These are phyloP conservation scores for Phylloporus scabripes DNA, from an alignment of 768 basidiomycete genomes.

Conservation along the genomic window DNA sequence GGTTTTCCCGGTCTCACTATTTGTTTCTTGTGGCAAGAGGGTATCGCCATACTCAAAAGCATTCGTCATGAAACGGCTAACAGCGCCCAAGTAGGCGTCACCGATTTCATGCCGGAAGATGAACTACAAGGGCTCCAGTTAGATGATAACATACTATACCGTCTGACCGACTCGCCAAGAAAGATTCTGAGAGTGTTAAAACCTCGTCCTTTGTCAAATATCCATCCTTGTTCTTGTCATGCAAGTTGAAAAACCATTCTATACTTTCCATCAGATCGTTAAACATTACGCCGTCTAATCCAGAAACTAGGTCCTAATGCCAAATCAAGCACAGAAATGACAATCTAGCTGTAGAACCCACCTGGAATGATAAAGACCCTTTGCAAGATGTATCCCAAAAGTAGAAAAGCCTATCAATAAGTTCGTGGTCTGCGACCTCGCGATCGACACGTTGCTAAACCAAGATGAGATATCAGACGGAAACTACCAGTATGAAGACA, in stretches of 20 bases:
- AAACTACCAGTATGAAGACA: not conserved
- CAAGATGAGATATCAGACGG: conserved; percentile 1
- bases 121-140: conserved; percentile 51
- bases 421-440: conserved; percentile 90
- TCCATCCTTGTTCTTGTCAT: conserved; percentile 96
- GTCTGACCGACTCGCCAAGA: conserved; percentile 52
- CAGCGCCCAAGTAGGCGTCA: conserved; percentile 92
- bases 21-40: conserved; percentile 50
- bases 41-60: conserved; percentile 98
- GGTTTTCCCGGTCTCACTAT: conserved; percentile 33
- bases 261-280: conserved; percentile 98
- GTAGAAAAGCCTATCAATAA: conserved; percentile 90
- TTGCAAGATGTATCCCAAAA: conserved; percentile 85
- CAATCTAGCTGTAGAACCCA: conserved; percentile 24
- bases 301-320: conserved; percentile 76
- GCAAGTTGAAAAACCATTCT: conserved; percentile 96
- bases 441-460: conserved; percentile 79
- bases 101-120: conserved; percentile 97
- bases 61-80: conserved; percentile 96
- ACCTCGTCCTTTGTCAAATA: conserved; percentile 96
- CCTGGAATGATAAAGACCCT: conserved; percentile 89
- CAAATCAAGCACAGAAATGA: conserved; percentile 4
- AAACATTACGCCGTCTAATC: conserved; percentile 88
- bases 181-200: conserved; percentile 87
- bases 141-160: not conserved